These are phyloP conservation scores for Annona cherimola DNA, from an alignment of 164 flowering plant species.

Conservation along the genomic window DNA sequence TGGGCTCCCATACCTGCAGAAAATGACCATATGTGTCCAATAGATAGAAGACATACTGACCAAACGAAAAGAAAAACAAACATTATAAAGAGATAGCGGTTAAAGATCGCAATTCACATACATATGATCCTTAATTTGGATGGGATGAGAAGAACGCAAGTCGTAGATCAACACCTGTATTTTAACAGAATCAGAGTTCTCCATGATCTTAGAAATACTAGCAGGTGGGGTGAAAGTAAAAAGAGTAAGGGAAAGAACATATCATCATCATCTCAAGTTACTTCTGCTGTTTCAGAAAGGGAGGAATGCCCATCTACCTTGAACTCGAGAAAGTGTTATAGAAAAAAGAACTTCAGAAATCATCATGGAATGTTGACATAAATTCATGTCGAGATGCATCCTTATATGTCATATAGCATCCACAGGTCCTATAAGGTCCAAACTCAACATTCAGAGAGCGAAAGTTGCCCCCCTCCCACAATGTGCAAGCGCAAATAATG, in stretches of 20 bases:
- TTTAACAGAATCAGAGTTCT: neutral
- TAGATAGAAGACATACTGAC: neutral
- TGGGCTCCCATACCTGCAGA: conserved; percentile 75
- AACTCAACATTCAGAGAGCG: neutral
- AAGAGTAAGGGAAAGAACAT: neutral
- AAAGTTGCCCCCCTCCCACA: neutral
- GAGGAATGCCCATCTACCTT: neutral
- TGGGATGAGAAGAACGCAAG: conserved; percentile 81
- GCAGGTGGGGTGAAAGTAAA: neutral
- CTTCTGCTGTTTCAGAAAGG: neutral
- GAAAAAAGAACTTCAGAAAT: neutral
- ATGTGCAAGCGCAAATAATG: neutral
- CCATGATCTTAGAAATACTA: neutral
- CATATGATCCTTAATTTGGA: conserved; percentile 85
- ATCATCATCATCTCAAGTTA: neutral
- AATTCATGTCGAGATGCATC: neutral
- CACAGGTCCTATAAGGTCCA: neutral
- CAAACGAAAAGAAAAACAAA: neutral
- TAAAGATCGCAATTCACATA: conserved; percentile 27
- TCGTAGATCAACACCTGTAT: conserved; percentile 90
- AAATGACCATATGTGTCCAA: conserved; percentile 9
- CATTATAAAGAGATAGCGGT: neutral
- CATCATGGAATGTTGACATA: neutral
- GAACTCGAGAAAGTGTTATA: no score
- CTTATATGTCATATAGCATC: neutral